Evolutionary conservation across 306 rosid species (phyloP).

Genomic region (Cucurbita argyrosperma): DNA sequence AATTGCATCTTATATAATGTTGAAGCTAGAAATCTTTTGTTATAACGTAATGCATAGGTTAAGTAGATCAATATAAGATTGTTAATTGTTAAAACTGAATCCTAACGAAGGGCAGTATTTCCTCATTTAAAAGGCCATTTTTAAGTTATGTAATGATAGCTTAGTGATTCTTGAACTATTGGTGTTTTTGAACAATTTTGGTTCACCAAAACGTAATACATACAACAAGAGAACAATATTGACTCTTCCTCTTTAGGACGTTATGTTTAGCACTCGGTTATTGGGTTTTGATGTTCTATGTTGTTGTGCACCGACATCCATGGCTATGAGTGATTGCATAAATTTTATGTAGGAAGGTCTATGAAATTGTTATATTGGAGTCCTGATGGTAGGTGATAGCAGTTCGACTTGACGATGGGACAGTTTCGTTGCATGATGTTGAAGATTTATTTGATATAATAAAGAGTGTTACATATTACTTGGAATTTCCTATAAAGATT

Average conservation of each 20-base stretch:
- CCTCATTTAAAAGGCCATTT: not conserved
- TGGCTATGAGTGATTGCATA: not conserved
- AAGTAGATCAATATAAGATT: not conserved
- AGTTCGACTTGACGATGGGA: conserved; percentile 84
- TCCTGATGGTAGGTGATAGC: conserved; percentile 86
- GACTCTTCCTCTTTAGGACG: not conserved
- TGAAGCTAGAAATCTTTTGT: not conserved
- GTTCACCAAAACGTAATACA: not conserved
- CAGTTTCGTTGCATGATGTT: conserved; percentile 74
- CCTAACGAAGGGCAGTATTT: not conserved
- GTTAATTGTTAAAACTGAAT: not conserved
- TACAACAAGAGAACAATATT: not conserved
- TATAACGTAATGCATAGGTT: not conserved
- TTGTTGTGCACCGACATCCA: not conserved
- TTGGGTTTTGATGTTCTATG: not conserved
- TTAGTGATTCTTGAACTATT: not conserved
- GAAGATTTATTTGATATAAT: conserved; percentile 13
- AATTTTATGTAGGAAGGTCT: conserved; percentile 33
- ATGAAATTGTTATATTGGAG: conserved; percentile 79
- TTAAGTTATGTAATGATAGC: not conserved
- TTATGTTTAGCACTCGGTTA: not conserved
- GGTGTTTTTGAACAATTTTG: not conserved
- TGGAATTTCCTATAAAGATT: not conserved
- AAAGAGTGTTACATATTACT: not conserved
- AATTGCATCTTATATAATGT: not conserved